Conservation (phyloP, 176 grass and related monocot genomes). For the Hsuehochloa calcarea region DNA sequence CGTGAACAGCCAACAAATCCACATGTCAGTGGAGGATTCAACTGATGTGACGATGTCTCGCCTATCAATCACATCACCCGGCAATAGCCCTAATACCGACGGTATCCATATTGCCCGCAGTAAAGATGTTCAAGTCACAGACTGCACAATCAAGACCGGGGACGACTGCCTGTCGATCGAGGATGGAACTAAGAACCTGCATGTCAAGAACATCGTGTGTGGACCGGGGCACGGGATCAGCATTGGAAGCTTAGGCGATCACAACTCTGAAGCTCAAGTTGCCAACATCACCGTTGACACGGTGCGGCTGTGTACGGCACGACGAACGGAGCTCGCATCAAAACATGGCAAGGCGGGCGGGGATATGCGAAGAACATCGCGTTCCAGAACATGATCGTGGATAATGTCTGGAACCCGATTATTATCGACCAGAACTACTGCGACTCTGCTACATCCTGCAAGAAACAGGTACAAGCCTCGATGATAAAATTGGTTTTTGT, state of each 20-base stretch:
- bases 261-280: conserved; percentile 45
- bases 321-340: conserved; percentile 60
- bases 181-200: conserved; percentile 25
- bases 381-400: conserved; percentile 59
- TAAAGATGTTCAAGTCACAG: conserved; percentile 1
- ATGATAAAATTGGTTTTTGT: neutral
- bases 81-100: conserved; percentile 35
- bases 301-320: conserved; percentile 37
- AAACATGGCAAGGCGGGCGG: conserved; percentile 52
- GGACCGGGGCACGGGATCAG: conserved; percentile 48
- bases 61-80: conserved; percentile 26
- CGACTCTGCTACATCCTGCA: conserved; percentile 33
- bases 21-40: conserved; percentile 39
- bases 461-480: conserved; percentile 24
- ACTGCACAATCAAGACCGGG: conserved; percentile 32
- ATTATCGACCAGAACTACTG: conserved; percentile 66
- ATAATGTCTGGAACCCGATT: conserved; percentile 56
- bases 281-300: conserved; percentile 35
- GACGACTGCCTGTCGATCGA: conserved; percentile 46
- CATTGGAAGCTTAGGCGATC: conserved; percentile 62
- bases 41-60: neutral
- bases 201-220: conserved; percentile 24
- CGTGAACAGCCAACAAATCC: conserved; percentile 44
- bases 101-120: conserved; percentile 41
- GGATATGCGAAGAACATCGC: conserved; percentile 56